phyloP scores from a whole-genome alignment of 2,329 filamentous ascomycete species.

The Lachnellula suecica region DNA sequence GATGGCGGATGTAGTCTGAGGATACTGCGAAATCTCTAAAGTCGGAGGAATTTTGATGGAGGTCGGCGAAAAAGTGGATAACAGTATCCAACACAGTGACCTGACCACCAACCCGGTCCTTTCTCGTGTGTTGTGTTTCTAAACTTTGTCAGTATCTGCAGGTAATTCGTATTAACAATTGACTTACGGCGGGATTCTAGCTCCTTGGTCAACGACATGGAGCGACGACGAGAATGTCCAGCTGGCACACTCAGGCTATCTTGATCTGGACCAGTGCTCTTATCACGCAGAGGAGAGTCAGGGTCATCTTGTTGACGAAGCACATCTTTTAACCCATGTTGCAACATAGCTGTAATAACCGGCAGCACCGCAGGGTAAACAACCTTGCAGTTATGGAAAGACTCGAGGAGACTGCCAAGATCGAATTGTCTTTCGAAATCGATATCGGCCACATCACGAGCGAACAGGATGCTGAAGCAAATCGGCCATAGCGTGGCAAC shows the following conservation, averaged over 20 bases:
- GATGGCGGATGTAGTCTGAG: slow-evolving; percentile 78
- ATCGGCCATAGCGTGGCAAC: slow-evolving; percentile 82
- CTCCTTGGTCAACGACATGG: slow-evolving; percentile 66
- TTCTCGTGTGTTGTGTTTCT: slow-evolving; percentile 43
- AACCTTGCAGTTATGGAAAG: slow-evolving; percentile 69
- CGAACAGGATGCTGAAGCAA: slow-evolving; percentile 86
- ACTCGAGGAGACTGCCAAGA: slow-evolving; percentile 69
- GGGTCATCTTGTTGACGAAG: slow-evolving; percentile 61
- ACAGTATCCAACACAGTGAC: slow-evolving; percentile 71
- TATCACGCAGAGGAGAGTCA: slow-evolving; percentile 46
- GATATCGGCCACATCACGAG: slow-evolving; percentile 72
- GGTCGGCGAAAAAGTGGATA: slow-evolving; percentile 74
- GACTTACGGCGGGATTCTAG: slow-evolving; percentile 53
- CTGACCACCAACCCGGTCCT: slow-evolving; percentile 54
- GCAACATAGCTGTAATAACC: slow-evolving; percentile 83
- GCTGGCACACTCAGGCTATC: slow-evolving; percentile 24
- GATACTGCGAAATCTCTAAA: slow-evolving; percentile 82
- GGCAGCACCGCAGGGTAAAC: slow-evolving; percentile 75
- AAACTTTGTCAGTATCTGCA: slow-evolving; percentile 5
- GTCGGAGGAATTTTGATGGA: slow-evolving; percentile 71
- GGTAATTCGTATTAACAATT: background rate
- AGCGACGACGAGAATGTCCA: slow-evolving; percentile 40
- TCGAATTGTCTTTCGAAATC: slow-evolving; percentile 75
- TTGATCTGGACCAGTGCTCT: slow-evolving; percentile 20
- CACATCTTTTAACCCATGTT: slow-evolving; percentile 75